These are phyloP conservation scores for Nicotiana tomentosiformis DNA, from an alignment of 257 asterid species.

Conservation along the genomic window DNA sequence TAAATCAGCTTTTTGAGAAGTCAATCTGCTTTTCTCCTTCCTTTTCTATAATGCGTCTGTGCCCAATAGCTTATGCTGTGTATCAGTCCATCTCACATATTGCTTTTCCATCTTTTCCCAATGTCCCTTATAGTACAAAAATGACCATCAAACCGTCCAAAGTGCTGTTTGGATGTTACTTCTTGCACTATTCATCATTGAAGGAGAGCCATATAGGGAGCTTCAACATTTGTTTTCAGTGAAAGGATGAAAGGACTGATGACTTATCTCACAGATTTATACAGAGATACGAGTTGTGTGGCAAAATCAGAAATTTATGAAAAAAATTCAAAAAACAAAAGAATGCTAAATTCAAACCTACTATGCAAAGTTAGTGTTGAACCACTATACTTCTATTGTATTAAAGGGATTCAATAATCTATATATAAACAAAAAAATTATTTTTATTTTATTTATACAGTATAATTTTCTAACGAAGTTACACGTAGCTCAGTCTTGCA, in stretches of 20 bases:
- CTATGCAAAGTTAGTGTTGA: background rate
- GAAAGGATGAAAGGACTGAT: background rate
- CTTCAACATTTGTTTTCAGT: background rate
- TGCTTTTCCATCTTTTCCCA: background rate
- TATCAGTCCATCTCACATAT: conserved; percentile 9
- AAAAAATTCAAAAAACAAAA: too few species aligned
- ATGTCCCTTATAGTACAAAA: background rate
- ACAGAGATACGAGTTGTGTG: too few species aligned
- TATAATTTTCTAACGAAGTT: too few species aligned
- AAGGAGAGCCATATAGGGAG: background rate
- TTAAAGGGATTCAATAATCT: too few species aligned
- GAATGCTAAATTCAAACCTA: background rate
- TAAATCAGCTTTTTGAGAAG: conserved; percentile 26
- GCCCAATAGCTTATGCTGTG: conserved; percentile 14
- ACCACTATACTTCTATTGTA: too few species aligned
- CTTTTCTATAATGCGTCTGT: conserved; percentile 13
- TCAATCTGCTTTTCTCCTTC: conserved; percentile 34
- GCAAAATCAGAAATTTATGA: too few species aligned
- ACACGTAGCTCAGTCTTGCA: background rate
- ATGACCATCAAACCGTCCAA: background rate
- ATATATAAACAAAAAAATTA: too few species aligned
- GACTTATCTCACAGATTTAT: background rate
- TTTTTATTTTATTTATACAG: too few species aligned
- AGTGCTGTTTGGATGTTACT: conserved; percentile 7
- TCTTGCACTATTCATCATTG: background rate